Conservation (phyloP, 2,329 filamentous ascomycete species). For the Myriangium duriaei region DNA sequence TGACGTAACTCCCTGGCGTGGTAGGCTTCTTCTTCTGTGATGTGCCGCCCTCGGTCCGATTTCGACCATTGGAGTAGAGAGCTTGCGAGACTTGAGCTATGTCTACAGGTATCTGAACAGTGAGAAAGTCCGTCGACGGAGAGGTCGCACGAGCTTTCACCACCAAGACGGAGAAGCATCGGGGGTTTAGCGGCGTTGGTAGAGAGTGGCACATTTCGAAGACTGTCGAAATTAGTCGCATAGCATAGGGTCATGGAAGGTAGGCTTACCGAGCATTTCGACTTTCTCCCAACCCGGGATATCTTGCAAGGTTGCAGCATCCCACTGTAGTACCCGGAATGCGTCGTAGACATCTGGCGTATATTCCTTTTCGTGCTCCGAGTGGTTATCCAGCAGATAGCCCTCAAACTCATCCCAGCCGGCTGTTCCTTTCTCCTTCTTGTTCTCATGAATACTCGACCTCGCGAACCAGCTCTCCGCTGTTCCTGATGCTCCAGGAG, state of each 20-base stretch:
- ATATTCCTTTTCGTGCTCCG: conserved; percentile 44
- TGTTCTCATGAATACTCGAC: conserved; percentile 48
- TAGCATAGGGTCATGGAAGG: conserved; percentile 13
- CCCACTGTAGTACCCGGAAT: conserved; percentile 33
- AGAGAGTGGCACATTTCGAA: conserved; percentile 57
- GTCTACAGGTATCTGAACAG: conserved; percentile 28
- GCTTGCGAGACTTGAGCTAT: conserved; percentile 21
- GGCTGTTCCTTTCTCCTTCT: conserved; percentile 40
- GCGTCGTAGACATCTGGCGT: conserved; percentile 44
- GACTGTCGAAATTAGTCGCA: conserved; percentile 36
- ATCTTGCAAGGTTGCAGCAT: conserved; percentile 20
- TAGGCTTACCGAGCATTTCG: conserved; percentile 27
- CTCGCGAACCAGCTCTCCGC: conserved; percentile 53
- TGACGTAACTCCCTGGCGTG: conserved; percentile 49
- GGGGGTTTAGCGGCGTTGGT: conserved; percentile 46
- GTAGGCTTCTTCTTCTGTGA: conserved; percentile 30
- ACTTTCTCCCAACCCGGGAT: conserved; percentile 24
- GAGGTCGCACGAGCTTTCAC: conserved; percentile 32
- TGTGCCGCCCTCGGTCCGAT: conserved; percentile 16
- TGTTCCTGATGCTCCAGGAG: conserved; percentile 18
- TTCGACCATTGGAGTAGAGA: conserved; percentile 20
- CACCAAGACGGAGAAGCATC: conserved; percentile 56
- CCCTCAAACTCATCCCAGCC: conserved; percentile 51
- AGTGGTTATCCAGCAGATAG: conserved; percentile 47
- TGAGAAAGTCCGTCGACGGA: conserved; percentile 18